Percentiles rank a stretch among this genome's conserved stretches.
These are phyloP conservation scores for Tolypocladium nubicola DNA, from an alignment of 2,329 filamentous ascomycete species.

Conservation along the genomic window DNA sequence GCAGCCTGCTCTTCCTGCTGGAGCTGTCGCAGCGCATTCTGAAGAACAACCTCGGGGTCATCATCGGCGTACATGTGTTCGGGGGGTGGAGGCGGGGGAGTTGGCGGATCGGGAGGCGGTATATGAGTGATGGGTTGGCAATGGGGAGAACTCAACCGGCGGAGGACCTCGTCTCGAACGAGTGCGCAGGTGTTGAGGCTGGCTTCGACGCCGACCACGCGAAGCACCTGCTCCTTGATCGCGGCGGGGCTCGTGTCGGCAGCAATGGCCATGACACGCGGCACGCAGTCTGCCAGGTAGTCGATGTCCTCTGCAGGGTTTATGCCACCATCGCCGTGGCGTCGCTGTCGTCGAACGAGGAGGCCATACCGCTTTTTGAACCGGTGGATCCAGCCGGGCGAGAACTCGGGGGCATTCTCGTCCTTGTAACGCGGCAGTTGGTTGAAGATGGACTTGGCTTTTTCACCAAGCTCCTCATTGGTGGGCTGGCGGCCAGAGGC, in stretches of 20 bases:
- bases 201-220: constrained; percentile 44
- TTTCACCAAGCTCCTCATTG: constrained; percentile 52
- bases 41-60: constrained; percentile 46
- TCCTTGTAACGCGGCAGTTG: constrained; percentile 50
- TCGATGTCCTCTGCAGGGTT: constrained; percentile 45
- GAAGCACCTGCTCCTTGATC: constrained; percentile 46
- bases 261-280: constrained; percentile 46
- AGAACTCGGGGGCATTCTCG: constrained; percentile 50
- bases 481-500: constrained; percentile 45
- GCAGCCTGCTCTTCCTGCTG: constrained; percentile 50
- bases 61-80: constrained; percentile 37
- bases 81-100: constrained; percentile 17
- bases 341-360: constrained; percentile 44
- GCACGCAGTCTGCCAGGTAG: constrained; percentile 50
- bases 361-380: constrained; percentile 55
- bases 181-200: constrained; percentile 43
- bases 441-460: constrained; percentile 48
- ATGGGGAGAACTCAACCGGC: constrained; percentile 17
- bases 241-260: constrained; percentile 48
- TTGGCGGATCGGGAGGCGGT: constrained; percentile 12
- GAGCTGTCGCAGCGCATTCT: constrained; percentile 47
- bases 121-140: constrained; percentile 10
- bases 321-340: constrained; percentile 33
- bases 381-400: constrained; percentile 52
- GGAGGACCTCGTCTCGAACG: constrained; percentile 47